phyloP scores from a whole-genome alignment of 1,139 yeast species.

The Blastobotrys apis region DNA sequence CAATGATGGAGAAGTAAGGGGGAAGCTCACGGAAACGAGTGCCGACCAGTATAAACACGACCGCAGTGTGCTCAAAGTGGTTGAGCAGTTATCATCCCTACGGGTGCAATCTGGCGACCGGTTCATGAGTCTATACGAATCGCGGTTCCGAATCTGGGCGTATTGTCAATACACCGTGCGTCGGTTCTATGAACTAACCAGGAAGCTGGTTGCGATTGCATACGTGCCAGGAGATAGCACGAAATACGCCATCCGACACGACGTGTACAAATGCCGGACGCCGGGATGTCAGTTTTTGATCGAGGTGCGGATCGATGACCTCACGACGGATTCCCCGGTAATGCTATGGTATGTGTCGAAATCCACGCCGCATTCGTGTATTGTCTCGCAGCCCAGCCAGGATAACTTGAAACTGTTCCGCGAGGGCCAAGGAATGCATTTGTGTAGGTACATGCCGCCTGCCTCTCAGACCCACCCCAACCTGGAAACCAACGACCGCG shows the following conservation, averaged over 20 bases:
- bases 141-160: conserved; percentile 10
- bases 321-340: conserved; percentile 6
- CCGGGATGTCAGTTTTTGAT: conserved; percentile 10
- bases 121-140: conserved; percentile 10
- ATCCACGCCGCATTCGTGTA: conserved; percentile 1
- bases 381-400: conserved; percentile 4
- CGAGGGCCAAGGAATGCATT: conserved; percentile 13
- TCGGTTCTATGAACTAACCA: conserved; percentile 7
- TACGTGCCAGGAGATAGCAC: conserved; percentile 9
- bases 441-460: conserved; percentile 7
- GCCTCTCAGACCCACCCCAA: background rate
- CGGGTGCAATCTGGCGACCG: conserved; percentile 8
- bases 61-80: conserved; percentile 1
- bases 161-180: conserved; percentile 11
- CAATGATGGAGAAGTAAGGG: background rate
- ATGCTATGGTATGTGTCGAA: conserved; percentile 9
- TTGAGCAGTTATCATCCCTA: background rate
- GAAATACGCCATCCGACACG: conserved; percentile 11
- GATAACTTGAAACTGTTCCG: conserved; percentile 9
- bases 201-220: conserved; percentile 8
- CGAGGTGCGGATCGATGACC: conserved; percentile 8
- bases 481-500: conserved; percentile 6
- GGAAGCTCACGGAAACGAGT: conserved; percentile 6
- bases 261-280: conserved; percentile 8
- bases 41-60: conserved; percentile 9